Base-by-base conservation (phyloP, 305 asterid species). In the Fraxinus paxiana region DNA sequence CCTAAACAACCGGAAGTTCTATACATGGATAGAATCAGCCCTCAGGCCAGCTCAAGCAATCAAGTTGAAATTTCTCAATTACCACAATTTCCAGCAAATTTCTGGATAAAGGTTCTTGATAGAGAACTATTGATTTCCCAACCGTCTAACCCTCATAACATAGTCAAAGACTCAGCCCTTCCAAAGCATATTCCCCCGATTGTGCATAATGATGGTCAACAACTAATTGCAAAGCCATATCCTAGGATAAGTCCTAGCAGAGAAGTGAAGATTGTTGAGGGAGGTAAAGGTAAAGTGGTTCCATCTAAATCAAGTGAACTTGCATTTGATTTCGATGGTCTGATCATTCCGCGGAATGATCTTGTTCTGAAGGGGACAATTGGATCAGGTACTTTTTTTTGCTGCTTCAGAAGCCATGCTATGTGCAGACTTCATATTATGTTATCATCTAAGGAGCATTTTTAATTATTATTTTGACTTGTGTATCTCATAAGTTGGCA, bases 261-360 rank as follows among this genome's bases (percentile, higher is more conserved):
- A 31, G 89, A 85, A 81, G n/a, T 76, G 65, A 87, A 87, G 85
- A 87, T 87, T 88, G 88, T 86, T 74, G 96, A 91, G 75, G 85
- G 88, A 73, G 87, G 92, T 84, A 91, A 84, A 73, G 87, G 92
- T 84, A 91, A 84, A 85, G 34, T 86, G 41, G 80, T 90, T 86
- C 84, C 92, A 82, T 35, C 90, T 63, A 87, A 67, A 82, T 17
- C 88, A 69, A 85, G 88, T 85, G 93, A 90, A 76, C 83, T 87
- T 85, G 71, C 88, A 77, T 90, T 92, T 86, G 98, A 91, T 17
- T 84, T 91, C 35, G 98, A 92, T 76, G 98, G 90, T 87, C 87
- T 96, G 76, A 92, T 87, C 87, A 96, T 96, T 77, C 97, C 97
- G 4, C 92, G 97, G 97, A 92, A 86, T 76, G 98, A 96, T 86